These are phyloP conservation scores for Daldinia concentrica DNA, from an alignment of 495 filamentous ascomycete species.

Conservation along the genomic window DNA sequence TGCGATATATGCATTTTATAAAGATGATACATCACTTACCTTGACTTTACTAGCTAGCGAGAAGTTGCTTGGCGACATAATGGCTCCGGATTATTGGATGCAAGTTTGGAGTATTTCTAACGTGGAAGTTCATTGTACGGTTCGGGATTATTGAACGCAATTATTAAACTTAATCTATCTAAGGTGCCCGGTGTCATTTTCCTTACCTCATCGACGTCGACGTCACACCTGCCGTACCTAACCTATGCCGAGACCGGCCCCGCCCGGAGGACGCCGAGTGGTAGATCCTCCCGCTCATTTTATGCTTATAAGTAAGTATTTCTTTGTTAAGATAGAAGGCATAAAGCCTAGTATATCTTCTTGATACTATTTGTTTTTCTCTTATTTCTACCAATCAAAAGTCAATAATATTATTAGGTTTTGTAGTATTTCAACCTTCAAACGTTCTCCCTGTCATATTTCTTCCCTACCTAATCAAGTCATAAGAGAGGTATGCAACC, in stretches of 20 bases:
- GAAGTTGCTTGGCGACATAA: constrained; percentile 24
- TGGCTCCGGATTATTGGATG: neutral
- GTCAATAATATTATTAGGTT: neutral
- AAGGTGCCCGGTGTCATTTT: neutral
- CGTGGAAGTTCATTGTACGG: too few species aligned
- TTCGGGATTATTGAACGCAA: neutral
- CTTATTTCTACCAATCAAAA: neutral
- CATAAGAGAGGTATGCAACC: neutral
- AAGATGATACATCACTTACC: constrained; percentile 14
- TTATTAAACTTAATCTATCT: neutral
- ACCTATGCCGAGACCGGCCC: constrained; percentile 16
- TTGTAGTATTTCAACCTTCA: neutral
- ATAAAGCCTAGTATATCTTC: neutral
- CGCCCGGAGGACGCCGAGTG: constrained; percentile 21
- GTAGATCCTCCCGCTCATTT: constrained; percentile 3
- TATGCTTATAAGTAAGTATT: neutral
- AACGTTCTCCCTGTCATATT: neutral
- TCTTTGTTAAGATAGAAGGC: neutral
- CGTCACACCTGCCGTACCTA: constrained; percentile 14
- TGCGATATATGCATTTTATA: neutral
- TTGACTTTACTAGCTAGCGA: constrained; percentile 34
- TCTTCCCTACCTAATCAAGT: neutral
- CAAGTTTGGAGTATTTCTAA: neutral
- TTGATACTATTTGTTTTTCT: neutral
- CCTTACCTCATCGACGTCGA: constrained; percentile 10